These are phyloP conservation scores for Ustilago xerochloae DNA, from an alignment of 1,284 basidiomycete genomes.

Conservation along the genomic window DNA sequence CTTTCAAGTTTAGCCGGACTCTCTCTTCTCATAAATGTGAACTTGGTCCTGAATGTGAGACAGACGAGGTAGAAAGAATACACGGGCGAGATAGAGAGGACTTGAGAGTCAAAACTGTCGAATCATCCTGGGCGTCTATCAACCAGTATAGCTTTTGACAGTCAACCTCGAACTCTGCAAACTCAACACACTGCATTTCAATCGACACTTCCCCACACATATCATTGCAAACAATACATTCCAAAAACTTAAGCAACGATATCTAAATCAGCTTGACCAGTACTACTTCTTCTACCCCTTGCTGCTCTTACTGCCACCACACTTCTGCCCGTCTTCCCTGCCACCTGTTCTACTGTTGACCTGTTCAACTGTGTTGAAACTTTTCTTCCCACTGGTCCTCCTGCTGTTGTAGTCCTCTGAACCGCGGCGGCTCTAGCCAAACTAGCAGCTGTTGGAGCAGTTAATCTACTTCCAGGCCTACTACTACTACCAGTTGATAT, in stretches of 20 bases:
- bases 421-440: conserved; percentile 31
- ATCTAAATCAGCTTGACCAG: conserved; percentile 38
- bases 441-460: conserved; percentile 33
- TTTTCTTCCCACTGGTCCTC: background rate
- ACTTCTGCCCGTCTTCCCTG: too few species aligned
- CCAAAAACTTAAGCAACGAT: conserved; percentile 3
- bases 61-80: too few species aligned
- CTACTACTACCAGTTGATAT: background rate
- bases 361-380: background rate
- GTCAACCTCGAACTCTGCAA: too few species aligned
- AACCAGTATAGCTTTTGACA: too few species aligned
- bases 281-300: conserved; percentile 31
- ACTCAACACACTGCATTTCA: too few species aligned
- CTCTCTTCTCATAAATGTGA: too few species aligned
- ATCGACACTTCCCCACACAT: background rate
- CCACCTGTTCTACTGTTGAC: background rate
- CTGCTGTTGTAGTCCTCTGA: background rate
- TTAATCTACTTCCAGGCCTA: conserved; percentile 26
- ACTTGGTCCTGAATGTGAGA: too few species aligned
- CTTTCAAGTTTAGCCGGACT: too few species aligned
- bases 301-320: too few species aligned
- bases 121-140: too few species aligned
- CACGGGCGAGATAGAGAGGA: too few species aligned
- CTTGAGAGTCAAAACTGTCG: too few species aligned
- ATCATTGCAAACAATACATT: background rate